Evolutionary conservation across 129 eudicot species (phyloP).

Genomic region (Deinandra increscens): DNA sequence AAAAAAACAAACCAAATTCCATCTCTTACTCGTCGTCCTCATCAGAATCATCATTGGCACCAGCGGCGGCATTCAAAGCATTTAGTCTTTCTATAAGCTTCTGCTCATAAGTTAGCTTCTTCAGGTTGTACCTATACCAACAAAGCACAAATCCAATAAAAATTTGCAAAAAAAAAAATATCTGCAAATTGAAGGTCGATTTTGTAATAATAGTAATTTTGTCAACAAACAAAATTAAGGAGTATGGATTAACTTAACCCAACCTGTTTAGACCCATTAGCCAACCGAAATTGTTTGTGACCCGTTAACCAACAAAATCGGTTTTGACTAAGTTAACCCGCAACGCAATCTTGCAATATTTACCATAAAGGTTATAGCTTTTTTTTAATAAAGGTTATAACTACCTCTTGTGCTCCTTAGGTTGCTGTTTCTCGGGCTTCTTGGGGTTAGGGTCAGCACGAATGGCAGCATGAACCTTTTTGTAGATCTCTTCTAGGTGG

Average conservation of each 20-base stretch:
- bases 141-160: slow-evolving; percentile 1
- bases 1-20: background rate
- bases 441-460: slow-evolving; percentile 80
- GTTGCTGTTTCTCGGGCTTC: slow-evolving; percentile 61
- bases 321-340: background rate
- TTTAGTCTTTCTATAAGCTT: slow-evolving; percentile 74
- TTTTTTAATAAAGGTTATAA: no score
- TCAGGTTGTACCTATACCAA: slow-evolving; percentile 58
- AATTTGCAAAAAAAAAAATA: background rate
- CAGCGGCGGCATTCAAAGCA: slow-evolving; percentile 71
- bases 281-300: no score
- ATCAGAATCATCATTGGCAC: slow-evolving; percentile 53
- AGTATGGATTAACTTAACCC: background rate
- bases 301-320: no score
- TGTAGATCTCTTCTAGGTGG: slow-evolving; percentile 66
- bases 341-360: background rate
- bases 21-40: slow-evolving; percentile 58
- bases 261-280: background rate
- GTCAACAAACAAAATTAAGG: no score
- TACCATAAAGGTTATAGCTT: no score
- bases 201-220: no score
- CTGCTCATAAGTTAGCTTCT: slow-evolving; percentile 85
- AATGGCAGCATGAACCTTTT: slow-evolving; percentile 90
- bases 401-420: slow-evolving; percentile 82
- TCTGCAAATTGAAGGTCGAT: no score